Evolutionary conservation across 78 protist genomes (phyloP), one percentile per base, ranked within the genome.

Genomic region (Thecamonas trahens): DNA sequence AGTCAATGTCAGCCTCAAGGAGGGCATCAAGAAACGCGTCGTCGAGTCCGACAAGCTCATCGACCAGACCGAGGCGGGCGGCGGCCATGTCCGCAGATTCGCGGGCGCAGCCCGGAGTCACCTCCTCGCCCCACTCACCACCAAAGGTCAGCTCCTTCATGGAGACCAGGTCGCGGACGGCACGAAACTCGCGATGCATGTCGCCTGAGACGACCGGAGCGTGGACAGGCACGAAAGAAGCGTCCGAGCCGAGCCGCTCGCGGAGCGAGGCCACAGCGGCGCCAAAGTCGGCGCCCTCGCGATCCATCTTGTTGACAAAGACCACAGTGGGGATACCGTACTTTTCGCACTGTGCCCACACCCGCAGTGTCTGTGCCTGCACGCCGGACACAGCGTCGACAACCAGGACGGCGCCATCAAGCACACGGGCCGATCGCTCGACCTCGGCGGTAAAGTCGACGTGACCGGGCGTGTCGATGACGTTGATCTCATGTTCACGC

Each of bases 401-500:
- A 3, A 91, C 71, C 0, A 89, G 83, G 2, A 91, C 91, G 22
- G 81, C 80, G 18, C 92, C 92, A 69, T 91, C 92, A 18, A 88
- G 65, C 42, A 91, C 95, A 2, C 96, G 70, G 34, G 87, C 67
- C 5, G 90, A 34, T 18, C 93, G 63, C 69, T 91, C 93, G 1
- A 91, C 96, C n/a, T 93, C 97, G 63, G 88, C 59, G 20, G 93
- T 86, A 65, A 95, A 95, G 71, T 95, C 98, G n/a, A 93, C 94
- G 70, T 95, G 98, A 37, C 98, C 98, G 14, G 98, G 98, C 22
- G 98, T 89, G 84, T 95, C 98, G 20, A 93, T 90, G 13, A 93
- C 68, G 61, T 84, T 83, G 74, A 92, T 73, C 42, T 58, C 7
- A 40, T 70, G 71, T 6, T 58, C 91, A 11, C 37, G 9, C 97